phyloP scores from a whole-genome alignment of 1,284 basidiomycete species.

The Marasmius tenuissimus region DNA sequence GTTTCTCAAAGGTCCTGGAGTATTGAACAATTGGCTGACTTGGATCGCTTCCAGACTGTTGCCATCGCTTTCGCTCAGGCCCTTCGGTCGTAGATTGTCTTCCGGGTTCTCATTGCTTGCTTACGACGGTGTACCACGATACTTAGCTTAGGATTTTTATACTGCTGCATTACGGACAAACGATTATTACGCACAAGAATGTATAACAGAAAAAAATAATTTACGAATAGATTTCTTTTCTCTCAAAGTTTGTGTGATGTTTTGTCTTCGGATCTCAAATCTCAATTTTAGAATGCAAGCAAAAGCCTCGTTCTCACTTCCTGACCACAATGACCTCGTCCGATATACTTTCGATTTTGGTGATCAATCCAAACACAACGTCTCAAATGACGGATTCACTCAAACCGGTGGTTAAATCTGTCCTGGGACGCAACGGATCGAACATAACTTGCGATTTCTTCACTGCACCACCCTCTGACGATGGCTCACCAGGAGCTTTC shows the following conservation, averaged over 20 bases:
- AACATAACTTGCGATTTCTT: conserved; percentile 23
- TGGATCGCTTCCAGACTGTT: conserved; percentile 50
- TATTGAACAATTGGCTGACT: conserved; percentile 16
- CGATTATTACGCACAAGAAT: too few relatives aligned
- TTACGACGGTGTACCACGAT: neutral
- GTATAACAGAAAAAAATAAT: too few relatives aligned
- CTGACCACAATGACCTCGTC: too few relatives aligned
- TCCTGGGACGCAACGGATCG: conserved; percentile 7
- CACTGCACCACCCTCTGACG: conserved; percentile 36
- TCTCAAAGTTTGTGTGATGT: too few relatives aligned
- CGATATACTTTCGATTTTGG: conserved; percentile 26
- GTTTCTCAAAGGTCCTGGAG: conserved; percentile 24
- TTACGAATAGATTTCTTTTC: too few relatives aligned
- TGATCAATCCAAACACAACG: conserved; percentile 54
- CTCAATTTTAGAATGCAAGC: too few relatives aligned
- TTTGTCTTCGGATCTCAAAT: too few relatives aligned
- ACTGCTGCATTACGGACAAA: neutral
- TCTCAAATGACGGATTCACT: conserved; percentile 37
- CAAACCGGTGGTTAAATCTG: conserved; percentile 33
- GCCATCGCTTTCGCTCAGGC: conserved; percentile 85
- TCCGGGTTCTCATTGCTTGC: neutral
- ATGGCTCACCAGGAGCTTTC: conserved; percentile 11
- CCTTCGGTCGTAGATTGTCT: conserved; percentile 20
- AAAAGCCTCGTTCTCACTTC: too few relatives aligned
- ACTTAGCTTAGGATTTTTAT: neutral